These are phyloP conservation scores for Exophiala oligosperma DNA, from an alignment of 2,329 filamentous ascomycete species.

Conservation along the genomic window DNA sequence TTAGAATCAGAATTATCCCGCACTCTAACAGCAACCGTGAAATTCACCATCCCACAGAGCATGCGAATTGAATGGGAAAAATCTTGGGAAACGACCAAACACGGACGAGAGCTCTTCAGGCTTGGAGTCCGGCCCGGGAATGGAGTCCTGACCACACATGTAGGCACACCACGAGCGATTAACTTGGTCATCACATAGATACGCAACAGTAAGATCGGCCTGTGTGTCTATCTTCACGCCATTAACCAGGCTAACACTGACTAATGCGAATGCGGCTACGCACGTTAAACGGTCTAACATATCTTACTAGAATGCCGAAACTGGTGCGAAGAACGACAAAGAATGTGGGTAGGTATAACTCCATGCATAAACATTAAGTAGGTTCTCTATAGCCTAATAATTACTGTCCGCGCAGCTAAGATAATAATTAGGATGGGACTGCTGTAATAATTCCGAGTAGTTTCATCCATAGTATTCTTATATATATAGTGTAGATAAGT, in stretches of 20 bases:
- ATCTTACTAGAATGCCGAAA: conserved; percentile 35
- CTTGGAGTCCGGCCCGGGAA: conserved; percentile 21
- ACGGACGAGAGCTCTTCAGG: conserved; percentile 26
- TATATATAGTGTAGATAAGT: neutral
- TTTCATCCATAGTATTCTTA: neutral
- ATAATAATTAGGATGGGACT: conserved; percentile 32
- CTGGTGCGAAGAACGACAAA: conserved; percentile 30
- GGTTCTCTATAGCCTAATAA: conserved; percentile 36
- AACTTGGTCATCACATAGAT: too few relatives aligned
- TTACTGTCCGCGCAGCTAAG: conserved; percentile 23
- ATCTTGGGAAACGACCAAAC: conserved; percentile 25
- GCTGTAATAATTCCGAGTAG: conserved; percentile 5
- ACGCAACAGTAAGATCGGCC: too few relatives aligned
- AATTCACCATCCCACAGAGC: conserved; percentile 22
- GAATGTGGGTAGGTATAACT: conserved; percentile 31
- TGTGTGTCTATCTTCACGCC: conserved; percentile 22
- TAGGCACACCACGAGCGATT: too few relatives aligned
- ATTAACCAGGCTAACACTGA: conserved; percentile 35
- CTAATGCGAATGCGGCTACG: conserved; percentile 32
- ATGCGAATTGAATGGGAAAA: conserved; percentile 28
- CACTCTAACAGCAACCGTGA: conserved; percentile 9
- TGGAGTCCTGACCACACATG: too few relatives aligned
- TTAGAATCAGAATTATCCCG: conserved; percentile 1
- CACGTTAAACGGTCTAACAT: conserved; percentile 33
- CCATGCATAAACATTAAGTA: conserved; percentile 33